Base-by-base conservation (phyloP, 805 yeast species). In the Komagataella mondaviorum region DNA sequence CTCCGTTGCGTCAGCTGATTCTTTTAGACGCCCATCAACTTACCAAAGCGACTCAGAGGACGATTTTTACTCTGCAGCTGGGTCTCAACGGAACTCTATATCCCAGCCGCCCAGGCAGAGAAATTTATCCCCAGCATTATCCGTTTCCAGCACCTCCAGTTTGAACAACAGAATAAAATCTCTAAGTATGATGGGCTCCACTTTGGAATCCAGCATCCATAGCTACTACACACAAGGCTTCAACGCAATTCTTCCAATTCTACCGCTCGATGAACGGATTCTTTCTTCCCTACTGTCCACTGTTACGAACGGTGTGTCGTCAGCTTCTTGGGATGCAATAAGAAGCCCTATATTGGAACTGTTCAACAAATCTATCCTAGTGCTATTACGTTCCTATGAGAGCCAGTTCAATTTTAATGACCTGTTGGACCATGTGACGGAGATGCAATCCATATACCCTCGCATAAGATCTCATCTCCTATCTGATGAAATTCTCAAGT, bases 1-100 rank as follows among this genome's bases (percentile, higher is more conserved):
- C 1, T 62, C 75, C 3, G 82, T 77, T 54, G 76, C 81, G 2
- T 59, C 76, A 3, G 66, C 75, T 45, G 76, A 81, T 0, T 70
- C 73, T 14, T 69, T 75, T 39, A 70, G 75, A 44, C 67, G 67
- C 12, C 43, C 48, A n/a, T 47, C 59, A 12, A 52, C 60, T 5
- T 63, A 60, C 12, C 59, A 60, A 6, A 63, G 69, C 1, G 70
- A 66, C 50, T 63, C 68, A 0, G 70, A 65, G 45, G 69, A 66
- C 47, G 68, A 65, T 44, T 61, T 60, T 51, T 52, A 16, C 23
- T 46, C 23, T 7, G 23, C 24, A 16, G 18, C 24, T 22, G 46
- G 46, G 12, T 45, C 22, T 45, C 46, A 17, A 14, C 24, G 36
- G 24, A 20, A 17, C 7, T 16, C 24, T 5, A 8, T 46, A 22